Conservation (phyloP, 495 filamentous ascomycete species). For the Neurospora cerealis region DNA sequence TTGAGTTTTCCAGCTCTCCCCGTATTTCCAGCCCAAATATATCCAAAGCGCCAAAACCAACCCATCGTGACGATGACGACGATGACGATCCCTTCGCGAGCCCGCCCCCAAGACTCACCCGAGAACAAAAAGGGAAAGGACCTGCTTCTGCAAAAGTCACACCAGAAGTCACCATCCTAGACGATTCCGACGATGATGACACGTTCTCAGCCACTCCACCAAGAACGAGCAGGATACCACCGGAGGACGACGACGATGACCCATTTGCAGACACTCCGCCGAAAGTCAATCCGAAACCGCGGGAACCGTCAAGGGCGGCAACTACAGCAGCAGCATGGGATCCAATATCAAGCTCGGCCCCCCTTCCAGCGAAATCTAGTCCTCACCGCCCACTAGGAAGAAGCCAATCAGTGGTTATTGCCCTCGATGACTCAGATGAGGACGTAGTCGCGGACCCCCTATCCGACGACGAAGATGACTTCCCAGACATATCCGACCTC, state of each 20-base stretch:
- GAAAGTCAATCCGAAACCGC: neutral
- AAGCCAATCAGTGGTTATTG: slow-evolving; percentile 11
- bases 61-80: neutral
- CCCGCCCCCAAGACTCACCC: neutral
- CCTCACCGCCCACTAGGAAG: slow-evolving; percentile 5
- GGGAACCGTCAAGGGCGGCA: neutral
- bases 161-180: neutral
- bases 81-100: neutral
- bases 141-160: neutral
- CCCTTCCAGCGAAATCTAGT: slow-evolving; percentile 12
- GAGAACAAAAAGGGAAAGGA: neutral
- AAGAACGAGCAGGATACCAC: neutral
- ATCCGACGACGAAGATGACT: slow-evolving; percentile 20
- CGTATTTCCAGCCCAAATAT: slow-evolving; percentile 7
- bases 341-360: slow-evolving; percentile 40
- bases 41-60: neutral
- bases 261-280: slow-evolving; percentile 14
- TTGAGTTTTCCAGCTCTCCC: slow-evolving; percentile 13
- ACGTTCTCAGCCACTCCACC: slow-evolving; percentile 12
- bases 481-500: slow-evolving; percentile 29
- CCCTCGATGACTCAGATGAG: slow-evolving; percentile 24
- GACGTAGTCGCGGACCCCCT: neutral
- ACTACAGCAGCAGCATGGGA: slow-evolving; percentile 28
- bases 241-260: slow-evolving; percentile 8
- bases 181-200: slow-evolving; percentile 1